Evolutionary conservation across 2,329 filamentous ascomycete species (phyloP).

Genomic region (Exophiala viscosa): DNA sequence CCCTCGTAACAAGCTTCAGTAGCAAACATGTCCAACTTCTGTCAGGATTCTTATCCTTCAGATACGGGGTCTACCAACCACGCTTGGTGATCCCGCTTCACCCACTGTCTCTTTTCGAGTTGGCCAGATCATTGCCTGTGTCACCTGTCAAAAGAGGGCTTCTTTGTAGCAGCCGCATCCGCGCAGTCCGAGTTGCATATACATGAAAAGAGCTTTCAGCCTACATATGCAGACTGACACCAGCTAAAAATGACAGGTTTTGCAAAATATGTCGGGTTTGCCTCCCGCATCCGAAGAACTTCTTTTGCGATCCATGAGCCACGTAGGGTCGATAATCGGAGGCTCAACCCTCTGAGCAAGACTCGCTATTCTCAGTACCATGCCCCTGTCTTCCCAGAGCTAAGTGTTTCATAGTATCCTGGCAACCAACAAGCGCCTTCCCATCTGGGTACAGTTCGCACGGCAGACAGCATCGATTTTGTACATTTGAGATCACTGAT

Average conservation of each 20-base stretch:
- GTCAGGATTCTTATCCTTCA: not conserved
- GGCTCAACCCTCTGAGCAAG: no score
- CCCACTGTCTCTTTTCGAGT: not conserved
- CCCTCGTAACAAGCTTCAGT: no score
- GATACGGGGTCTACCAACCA: not conserved
- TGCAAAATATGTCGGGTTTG: no score
- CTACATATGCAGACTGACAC: not conserved
- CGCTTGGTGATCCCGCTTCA: not conserved
- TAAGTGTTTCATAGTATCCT: no score
- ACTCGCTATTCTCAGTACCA: no score
- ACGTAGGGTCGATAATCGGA: no score
- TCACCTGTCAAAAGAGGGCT: conserved; percentile 5
- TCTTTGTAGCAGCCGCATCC: not conserved
- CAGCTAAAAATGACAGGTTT: not conserved
- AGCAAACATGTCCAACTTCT: not conserved
- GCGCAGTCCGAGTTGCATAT: not conserved
- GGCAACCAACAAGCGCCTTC: no score
- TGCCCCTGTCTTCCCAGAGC: no score
- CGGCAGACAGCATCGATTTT: not conserved
- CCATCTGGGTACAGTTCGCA: no score
- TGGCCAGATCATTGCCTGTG: conserved; percentile 5
- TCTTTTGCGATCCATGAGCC: no score
- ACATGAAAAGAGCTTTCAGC: not conserved
- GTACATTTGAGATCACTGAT: not conserved
- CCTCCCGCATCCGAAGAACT: no score